These are phyloP conservation scores for Cystobasidium sp. DNA, from an alignment of 1,284 basidiomycete genomes.

Conservation along the genomic window DNA sequence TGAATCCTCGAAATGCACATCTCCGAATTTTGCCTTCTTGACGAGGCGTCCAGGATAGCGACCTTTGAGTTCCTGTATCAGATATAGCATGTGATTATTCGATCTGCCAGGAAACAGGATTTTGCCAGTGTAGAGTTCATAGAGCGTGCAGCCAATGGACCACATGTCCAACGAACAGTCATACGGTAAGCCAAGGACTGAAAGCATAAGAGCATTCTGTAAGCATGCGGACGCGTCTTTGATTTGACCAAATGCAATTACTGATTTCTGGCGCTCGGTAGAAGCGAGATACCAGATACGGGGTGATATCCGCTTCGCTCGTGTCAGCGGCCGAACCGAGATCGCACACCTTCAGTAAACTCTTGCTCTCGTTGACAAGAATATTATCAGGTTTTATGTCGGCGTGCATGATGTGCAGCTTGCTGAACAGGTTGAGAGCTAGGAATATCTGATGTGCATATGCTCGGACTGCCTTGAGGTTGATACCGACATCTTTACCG, in stretches of 20 bases:
- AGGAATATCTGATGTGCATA: constrained; percentile 97
- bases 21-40: constrained; percentile 89
- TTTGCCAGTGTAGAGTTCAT: constrained; percentile 97
- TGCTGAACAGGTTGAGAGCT: constrained; percentile 79
- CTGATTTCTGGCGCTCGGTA: constrained; percentile 99
- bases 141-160: constrained; percentile 97
- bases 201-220: neutral
- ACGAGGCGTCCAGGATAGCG: constrained; percentile 91
- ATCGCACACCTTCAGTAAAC: constrained; percentile 91
- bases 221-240: neutral
- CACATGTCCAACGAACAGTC: constrained; percentile 93
- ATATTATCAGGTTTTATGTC: constrained; percentile 99
- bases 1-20: constrained; percentile 91
- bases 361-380: constrained; percentile 92
- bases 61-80: constrained; percentile 91
- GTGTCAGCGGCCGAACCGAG: constrained; percentile 93
- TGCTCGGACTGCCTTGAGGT: constrained; percentile 93
- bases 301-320: constrained; percentile 94
- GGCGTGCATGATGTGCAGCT: constrained; percentile 93
- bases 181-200: constrained; percentile 92
- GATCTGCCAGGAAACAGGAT: constrained; percentile 95
- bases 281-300: constrained; percentile 96
- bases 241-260: constrained; percentile 60
- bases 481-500: constrained; percentile 95
- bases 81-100: constrained; percentile 96